These are phyloP conservation scores for Viola pubescens DNA, from an alignment of 441 rosid species.

Conservation along the genomic window DNA sequence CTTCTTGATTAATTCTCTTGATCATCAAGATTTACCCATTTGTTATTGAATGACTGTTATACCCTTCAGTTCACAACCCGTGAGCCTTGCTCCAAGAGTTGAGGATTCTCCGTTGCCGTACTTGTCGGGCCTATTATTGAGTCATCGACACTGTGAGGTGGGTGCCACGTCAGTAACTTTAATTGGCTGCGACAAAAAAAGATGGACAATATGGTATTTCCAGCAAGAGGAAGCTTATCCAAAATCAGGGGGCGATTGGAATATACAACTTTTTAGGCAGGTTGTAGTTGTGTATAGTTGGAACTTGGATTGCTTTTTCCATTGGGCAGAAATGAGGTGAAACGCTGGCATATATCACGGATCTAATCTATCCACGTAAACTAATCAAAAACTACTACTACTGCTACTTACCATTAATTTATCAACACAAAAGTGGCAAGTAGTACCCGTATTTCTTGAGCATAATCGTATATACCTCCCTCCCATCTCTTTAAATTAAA, in stretches of 20 bases:
- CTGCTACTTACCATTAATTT: no score
- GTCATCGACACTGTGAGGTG: background rate
- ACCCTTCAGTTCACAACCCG: no score
- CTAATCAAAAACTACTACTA: no score
- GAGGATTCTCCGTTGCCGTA: background rate
- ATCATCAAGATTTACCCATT: background rate
- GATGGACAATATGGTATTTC: constrained; percentile 11
- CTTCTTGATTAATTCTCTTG: no score
- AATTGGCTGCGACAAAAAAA: no score
- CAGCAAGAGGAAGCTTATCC: constrained; percentile 17
- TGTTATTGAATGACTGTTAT: no score
- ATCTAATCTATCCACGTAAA: background rate
- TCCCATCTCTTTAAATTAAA: no score
- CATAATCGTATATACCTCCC: no score
- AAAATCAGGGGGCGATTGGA: constrained; percentile 8
- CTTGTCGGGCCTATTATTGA: no score
- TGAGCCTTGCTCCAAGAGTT: constrained; percentile 2
- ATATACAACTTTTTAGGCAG: constrained; percentile 11
- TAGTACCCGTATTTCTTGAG: no score
- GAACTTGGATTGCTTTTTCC: background rate
- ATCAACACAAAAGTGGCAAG: no score
- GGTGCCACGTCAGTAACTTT: background rate
- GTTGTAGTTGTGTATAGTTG: background rate
- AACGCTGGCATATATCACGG: background rate
- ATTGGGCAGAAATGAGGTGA: constrained; percentile 6